Conservation (phyloP, 805 yeast species). For the Millerago galiae region DNA sequence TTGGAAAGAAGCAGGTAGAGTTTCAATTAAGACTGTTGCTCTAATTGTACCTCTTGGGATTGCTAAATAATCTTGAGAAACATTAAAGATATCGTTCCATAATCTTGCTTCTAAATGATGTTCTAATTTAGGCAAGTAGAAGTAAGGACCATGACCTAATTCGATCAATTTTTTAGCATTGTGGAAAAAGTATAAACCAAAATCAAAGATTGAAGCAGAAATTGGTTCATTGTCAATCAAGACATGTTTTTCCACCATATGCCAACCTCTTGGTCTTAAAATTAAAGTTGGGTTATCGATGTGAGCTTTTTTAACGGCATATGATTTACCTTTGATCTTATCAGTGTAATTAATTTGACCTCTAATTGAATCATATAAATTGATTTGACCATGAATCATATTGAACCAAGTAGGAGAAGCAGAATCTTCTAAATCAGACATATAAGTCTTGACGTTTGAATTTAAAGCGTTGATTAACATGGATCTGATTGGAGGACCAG, state of each 20-base stretch:
- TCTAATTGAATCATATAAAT: conserved; percentile 70
- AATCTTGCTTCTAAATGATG: conserved; percentile 76
- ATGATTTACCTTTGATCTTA: conserved; percentile 35
- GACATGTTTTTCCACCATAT: conserved; percentile 69
- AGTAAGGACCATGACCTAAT: conserved; percentile 74
- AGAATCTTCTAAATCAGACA: conserved; percentile 87
- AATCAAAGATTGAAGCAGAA: conserved; percentile 75
- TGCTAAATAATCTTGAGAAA: conserved; percentile 64
- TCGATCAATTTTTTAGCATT: conserved; percentile 58
- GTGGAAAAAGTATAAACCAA: conserved; percentile 72
- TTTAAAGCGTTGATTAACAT: conserved; percentile 81
- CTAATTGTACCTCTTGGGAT: conserved; percentile 73
- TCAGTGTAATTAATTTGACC: conserved; percentile 49
- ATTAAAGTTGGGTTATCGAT: conserved; percentile 62
- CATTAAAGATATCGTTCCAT: conserved; percentile 78
- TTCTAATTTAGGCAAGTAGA: conserved; percentile 81
- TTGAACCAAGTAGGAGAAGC: conserved; percentile 81
- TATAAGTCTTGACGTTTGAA: conserved; percentile 72
- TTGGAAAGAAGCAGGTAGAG: conserved; percentile 80
- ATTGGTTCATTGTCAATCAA: conserved; percentile 69
- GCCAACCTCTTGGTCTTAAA: conserved; percentile 89
- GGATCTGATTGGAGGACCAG: conserved; percentile 82
- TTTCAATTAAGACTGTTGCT: conserved; percentile 78
- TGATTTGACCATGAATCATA: conserved; percentile 75
- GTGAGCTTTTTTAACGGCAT: conserved; percentile 31